phyloP scores from a whole-genome alignment of 2,329 filamentous ascomycete genomes.

The Waltergamsia citrina region DNA sequence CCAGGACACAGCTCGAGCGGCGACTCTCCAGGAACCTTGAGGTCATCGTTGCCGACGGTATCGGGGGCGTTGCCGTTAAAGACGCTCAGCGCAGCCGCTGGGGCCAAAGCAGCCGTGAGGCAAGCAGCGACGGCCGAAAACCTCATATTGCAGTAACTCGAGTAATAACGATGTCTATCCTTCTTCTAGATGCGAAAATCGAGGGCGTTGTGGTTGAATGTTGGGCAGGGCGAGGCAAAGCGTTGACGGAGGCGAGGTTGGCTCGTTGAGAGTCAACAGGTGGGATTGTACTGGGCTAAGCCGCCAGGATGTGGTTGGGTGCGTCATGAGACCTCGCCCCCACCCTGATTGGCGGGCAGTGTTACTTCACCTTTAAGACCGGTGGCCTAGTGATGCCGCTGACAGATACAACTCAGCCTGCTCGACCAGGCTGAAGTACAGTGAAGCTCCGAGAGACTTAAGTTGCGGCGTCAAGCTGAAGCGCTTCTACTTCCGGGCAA shows the following conservation, averaged over 20 bases:
- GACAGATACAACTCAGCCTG: too few species aligned
- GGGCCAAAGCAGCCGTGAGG: conserved; percentile 33
- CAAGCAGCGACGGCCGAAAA: conserved; percentile 32
- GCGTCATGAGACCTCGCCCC: conserved; percentile 25
- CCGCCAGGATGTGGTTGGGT: conserved; percentile 8
- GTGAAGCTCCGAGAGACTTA: too few species aligned
- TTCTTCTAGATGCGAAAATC: too few species aligned
- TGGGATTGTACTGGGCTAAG: not conserved
- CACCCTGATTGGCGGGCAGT: conserved; percentile 11
- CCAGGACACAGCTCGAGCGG: conserved; percentile 69
- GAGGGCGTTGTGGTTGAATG: not conserved
- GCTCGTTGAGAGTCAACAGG: conserved; percentile 1
- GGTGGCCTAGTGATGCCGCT: too few species aligned
- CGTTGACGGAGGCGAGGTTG: not conserved
- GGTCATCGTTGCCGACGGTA: conserved; percentile 36
- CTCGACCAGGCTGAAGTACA: too few species aligned
- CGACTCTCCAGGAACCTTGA: conserved; percentile 73
- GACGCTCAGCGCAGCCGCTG: conserved; percentile 34
- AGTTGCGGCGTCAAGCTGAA: too few species aligned
- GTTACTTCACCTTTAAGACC: too few species aligned
- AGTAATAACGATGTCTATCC: not conserved
- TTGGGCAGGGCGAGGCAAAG: not conserved
- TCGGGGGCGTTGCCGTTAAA: conserved; percentile 20
- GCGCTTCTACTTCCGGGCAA: too few species aligned
- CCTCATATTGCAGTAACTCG: conserved; percentile 24